Evolutionary conservation across 352 stramenopile genomes (phyloP).

Genomic region (Pythium apleroticum): DNA sequence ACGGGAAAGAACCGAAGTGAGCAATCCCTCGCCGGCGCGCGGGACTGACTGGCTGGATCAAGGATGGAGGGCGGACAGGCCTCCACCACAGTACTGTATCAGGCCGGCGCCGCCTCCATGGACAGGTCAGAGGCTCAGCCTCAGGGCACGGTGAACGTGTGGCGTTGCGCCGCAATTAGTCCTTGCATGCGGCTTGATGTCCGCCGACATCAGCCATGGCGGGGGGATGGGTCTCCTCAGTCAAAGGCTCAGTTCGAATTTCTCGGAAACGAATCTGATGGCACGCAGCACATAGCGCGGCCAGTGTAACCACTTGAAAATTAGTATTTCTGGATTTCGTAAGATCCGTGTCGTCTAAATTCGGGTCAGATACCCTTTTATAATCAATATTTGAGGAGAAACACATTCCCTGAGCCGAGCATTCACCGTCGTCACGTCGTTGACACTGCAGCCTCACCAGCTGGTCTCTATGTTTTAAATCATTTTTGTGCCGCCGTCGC

Average conservation of each 20-base stretch:
- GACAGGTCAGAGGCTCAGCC: too few relatives aligned
- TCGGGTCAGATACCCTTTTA: neutral
- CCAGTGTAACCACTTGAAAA: neutral
- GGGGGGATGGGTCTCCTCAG: neutral
- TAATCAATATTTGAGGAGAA: slow-evolving; percentile 14
- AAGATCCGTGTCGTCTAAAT: neutral
- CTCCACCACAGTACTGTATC: neutral
- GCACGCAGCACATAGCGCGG: slow-evolving; percentile 2
- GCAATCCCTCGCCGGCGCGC: neutral
- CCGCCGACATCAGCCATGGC: neutral
- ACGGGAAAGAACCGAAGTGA: slow-evolving; percentile 18
- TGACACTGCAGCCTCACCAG: slow-evolving; percentile 12
- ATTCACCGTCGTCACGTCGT: slow-evolving; percentile 19
- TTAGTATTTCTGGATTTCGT: neutral
- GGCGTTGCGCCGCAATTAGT: neutral
- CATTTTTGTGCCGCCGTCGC: neutral
- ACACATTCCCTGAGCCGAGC: neutral
- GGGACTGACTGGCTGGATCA: neutral
- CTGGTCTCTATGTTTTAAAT: neutral
- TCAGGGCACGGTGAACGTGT: neutral
- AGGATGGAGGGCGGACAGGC: neutral
- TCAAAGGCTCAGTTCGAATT: slow-evolving; percentile 5
- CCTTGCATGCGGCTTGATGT: neutral
- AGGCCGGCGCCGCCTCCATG: neutral
- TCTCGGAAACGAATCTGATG: slow-evolving; percentile 14